A percentile compares a stretch with the other conserved stretches of the same genome.
Conservation (phyloP, 495 filamentous ascomycete genomes). For the Penicillium maclennaniae region DNA sequence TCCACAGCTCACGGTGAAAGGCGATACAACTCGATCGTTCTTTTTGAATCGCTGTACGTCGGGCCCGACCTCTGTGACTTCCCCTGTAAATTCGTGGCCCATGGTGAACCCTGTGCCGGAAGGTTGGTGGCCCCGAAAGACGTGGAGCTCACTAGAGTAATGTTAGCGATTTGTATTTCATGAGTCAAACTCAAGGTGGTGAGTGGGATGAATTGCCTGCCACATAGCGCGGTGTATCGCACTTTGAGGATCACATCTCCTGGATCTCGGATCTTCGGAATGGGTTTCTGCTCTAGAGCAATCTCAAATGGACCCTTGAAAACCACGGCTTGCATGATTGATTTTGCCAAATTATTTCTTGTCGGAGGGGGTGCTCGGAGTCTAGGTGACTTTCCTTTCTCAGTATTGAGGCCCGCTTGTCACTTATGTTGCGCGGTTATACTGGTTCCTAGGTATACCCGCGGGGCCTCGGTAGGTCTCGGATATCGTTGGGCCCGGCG, state of each 20-base stretch:
- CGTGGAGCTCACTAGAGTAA: conserved; percentile 21
- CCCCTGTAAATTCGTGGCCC: conserved; percentile 36
- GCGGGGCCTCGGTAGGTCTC: no score
- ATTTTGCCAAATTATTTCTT: conserved; percentile 9
- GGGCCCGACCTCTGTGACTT: conserved; percentile 18
- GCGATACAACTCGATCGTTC: conserved; percentile 50
- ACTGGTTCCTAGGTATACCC: no score
- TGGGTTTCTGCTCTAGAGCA: conserved; percentile 41
- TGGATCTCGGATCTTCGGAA: conserved; percentile 56
- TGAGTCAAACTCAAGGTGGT: no score
- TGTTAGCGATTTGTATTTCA: conserved; percentile 5
- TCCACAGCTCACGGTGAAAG: conserved; percentile 67
- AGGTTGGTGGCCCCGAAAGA: conserved; percentile 28
- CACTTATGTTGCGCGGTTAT: no score
- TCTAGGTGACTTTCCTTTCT: no score
- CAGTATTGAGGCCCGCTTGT: no score
- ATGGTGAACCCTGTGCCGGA: conserved; percentile 64
- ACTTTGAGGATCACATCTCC: conserved; percentile 83
- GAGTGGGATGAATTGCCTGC: no score
- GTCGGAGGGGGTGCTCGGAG: no score
- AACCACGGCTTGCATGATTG: conserved; percentile 35
- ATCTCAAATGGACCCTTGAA: conserved; percentile 36
- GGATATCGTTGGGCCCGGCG: no score
- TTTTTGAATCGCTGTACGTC: conserved; percentile 51
- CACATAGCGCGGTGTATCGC: conserved; percentile 77